These are phyloP conservation scores for Monotropa hypopitys DNA, from an alignment of 179 eudicot genomes.

Conservation along the genomic window DNA sequence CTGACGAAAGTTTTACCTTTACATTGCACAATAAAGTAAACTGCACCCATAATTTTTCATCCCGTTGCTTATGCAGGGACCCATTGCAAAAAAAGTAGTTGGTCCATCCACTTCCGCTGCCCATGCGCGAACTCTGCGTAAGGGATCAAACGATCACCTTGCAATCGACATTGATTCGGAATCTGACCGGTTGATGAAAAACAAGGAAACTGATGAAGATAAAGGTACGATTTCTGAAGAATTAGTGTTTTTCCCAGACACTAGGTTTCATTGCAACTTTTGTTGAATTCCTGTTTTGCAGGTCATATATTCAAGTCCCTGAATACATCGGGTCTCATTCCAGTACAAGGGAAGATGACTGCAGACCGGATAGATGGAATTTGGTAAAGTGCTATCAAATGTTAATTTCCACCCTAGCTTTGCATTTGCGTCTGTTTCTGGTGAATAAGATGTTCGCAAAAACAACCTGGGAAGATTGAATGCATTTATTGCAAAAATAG, in stretches of 20 bases:
- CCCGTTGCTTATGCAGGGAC: constrained; percentile 39
- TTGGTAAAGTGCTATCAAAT: constrained; percentile 38
- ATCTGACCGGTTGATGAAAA: constrained; percentile 51
- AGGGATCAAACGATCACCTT: constrained; percentile 84
- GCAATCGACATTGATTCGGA: constrained; percentile 74
- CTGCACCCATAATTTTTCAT: constrained; percentile 8
- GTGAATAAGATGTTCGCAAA: neutral
- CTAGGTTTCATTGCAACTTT: constrained; percentile 4
- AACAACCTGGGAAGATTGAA: neutral
- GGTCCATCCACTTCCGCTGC: constrained; percentile 63
- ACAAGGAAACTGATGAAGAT: constrained; percentile 54
- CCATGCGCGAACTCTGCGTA: constrained; percentile 61
- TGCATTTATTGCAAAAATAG: neutral
- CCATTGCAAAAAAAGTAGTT: constrained; percentile 42
- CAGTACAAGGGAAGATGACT: constrained; percentile 70
- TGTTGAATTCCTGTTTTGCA: constrained; percentile 24
- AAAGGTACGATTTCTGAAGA: constrained; percentile 46
- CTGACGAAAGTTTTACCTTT: neutral
- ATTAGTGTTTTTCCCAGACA: neutral
- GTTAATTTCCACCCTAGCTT: neutral
- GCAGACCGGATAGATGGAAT: constrained; percentile 90
- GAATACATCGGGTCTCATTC: constrained; percentile 78
- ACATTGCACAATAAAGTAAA: neutral
- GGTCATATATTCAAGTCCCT: constrained; percentile 91
- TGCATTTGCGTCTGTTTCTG: neutral